Percentiles rank a stretch among this genome's conserved stretches.
These are phyloP conservation scores for Hylodesmum podocarpum DNA, from an alignment of 306 rosid genomes.

Conservation along the genomic window DNA sequence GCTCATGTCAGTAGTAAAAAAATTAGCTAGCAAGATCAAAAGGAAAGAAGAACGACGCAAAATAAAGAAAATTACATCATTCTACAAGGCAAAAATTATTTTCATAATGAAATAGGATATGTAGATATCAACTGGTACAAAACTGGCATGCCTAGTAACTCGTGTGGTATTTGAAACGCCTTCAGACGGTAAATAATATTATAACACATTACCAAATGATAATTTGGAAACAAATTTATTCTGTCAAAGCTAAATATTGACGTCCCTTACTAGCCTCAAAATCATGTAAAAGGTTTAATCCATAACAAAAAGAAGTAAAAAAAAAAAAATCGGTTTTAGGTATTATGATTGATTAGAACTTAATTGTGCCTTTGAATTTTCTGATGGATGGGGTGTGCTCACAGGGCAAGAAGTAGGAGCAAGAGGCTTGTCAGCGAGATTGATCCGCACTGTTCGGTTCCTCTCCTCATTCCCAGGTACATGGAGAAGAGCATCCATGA, in stretches of 20 bases:
- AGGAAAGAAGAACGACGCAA: background rate
- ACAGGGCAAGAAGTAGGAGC: constrained; percentile 52
- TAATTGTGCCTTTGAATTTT: constrained; percentile 47
- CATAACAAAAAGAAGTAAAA: background rate
- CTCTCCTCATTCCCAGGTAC: constrained; percentile 79
- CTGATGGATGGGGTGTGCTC: constrained; percentile 34
- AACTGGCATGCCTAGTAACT: too few relatives aligned
- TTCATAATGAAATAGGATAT: background rate
- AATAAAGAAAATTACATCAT: constrained; percentile 10
- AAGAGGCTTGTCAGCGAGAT: constrained; percentile 47
- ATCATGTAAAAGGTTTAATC: constrained; percentile 20
- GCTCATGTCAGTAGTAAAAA: constrained; percentile 6
- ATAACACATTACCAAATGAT: constrained; percentile 14
- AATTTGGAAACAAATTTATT: constrained; percentile 30
- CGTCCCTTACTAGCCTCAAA: constrained; percentile 15
- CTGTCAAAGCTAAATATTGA: constrained; percentile 11
- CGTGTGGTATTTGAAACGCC: too few relatives aligned
- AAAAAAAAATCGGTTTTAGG: background rate
- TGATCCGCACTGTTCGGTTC: constrained; percentile 63
- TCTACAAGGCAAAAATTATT: constrained; percentile 10
- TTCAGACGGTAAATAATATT: background rate
- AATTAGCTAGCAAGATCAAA: background rate
- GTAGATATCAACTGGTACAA: too few relatives aligned
- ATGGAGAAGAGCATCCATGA: constrained; percentile 91
- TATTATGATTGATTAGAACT: constrained; percentile 24